Percentiles rank a stretch among this genome's conserved stretches.
Conservation (phyloP, 306 rosid genomes). For the Vigna radiata region DNA sequence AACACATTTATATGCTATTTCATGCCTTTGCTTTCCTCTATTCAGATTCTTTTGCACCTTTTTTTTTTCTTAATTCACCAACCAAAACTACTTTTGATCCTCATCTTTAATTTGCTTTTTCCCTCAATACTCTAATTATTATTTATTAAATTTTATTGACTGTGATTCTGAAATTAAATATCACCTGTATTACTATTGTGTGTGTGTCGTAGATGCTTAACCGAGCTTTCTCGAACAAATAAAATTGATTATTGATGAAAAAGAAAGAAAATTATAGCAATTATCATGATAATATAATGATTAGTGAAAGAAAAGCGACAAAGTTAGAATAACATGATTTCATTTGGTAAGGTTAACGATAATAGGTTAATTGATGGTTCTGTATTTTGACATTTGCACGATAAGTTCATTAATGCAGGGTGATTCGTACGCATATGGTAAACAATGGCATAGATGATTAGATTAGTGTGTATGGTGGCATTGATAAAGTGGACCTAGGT, state of each 20-base stretch:
- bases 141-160: too few species aligned
- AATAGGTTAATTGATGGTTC: background rate
- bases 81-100: background rate
- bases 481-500: constrained; percentile 38
- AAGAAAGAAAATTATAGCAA: background rate
- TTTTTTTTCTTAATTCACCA: background rate
- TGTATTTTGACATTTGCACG: constrained; percentile 14
- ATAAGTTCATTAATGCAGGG: background rate
- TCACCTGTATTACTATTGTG: too few species aligned
- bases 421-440: constrained; percentile 19
- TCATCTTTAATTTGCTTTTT: too few species aligned
- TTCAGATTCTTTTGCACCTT: background rate
- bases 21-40: background rate
- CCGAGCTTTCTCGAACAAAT: too few species aligned
- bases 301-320: background rate
- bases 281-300: background rate
- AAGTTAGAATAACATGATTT: background rate
- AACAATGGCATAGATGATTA: constrained; percentile 33
- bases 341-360: background rate
- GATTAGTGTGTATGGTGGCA: constrained; percentile 30
- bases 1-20: constrained; percentile 5
- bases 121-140: too few species aligned
- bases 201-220: too few species aligned
- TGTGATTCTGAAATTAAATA: too few species aligned
- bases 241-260: background rate